These are phyloP conservation scores for Brassica cretica DNA, from an alignment of 345 rosid species.

Conservation along the genomic window DNA sequence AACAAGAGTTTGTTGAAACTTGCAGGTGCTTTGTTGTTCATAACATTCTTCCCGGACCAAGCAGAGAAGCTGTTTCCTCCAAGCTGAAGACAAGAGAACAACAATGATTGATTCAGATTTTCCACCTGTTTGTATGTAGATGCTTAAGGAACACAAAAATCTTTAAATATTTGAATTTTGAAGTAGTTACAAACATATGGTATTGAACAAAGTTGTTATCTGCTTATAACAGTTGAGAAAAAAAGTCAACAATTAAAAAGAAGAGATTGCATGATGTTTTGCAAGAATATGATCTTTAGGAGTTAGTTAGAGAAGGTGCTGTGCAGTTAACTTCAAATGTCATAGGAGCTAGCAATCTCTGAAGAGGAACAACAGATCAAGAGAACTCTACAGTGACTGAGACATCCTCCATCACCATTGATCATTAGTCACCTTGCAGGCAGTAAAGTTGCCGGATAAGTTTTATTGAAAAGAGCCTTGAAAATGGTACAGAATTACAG, in stretches of 20 bases:
- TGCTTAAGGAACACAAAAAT: background rate
- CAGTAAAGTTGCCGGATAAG: background rate
- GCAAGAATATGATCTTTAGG: too few species aligned
- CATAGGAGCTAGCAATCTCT: background rate
- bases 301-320: background rate
- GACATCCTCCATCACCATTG: too few species aligned
- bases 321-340: background rate
- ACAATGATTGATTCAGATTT: background rate
- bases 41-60: slow-evolving; percentile 85
- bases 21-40: slow-evolving; percentile 87
- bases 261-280: too few species aligned
- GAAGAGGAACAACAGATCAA: background rate
- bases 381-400: background rate
- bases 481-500: too few species aligned
- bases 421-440: too few species aligned
- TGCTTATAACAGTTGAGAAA: background rate
- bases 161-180: background rate
- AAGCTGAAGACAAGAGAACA: slow-evolving; percentile 39
- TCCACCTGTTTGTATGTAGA: background rate
- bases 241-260: too few species aligned
- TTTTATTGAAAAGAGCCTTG: background rate
- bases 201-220: background rate
- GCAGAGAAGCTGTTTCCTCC: slow-evolving; percentile 77
- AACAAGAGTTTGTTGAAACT: background rate
- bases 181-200: background rate